phyloP scores from a whole-genome alignment of 768 basidiomycete genomes.

The Termitomyces titanicus region DNA sequence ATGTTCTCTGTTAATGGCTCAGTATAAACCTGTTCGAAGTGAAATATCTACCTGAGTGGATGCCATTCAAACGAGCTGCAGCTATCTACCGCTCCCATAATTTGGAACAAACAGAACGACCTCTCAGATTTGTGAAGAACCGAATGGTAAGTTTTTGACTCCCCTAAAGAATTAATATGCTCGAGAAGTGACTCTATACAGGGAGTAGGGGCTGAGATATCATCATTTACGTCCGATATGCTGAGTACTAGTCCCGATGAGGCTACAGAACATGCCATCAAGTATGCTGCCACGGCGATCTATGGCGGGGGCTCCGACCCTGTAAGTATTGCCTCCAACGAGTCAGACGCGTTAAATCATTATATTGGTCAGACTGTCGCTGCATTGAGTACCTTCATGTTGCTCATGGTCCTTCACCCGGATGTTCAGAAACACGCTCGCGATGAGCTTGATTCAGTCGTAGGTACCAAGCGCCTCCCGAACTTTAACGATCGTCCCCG shows the following conservation, averaged over 20 bases:
- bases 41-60: conserved; percentile 38
- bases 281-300: conserved; percentile 28
- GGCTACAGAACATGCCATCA: conserved; percentile 35
- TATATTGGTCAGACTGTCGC: conserved; percentile 13
- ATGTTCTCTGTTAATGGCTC: not conserved
- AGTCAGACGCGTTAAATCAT: not conserved
- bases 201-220: conserved; percentile 29
- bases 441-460: conserved; percentile 28
- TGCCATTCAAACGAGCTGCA: conserved; percentile 39
- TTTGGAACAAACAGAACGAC: conserved; percentile 28
- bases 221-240: conserved; percentile 40
- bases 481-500: conserved; percentile 22
- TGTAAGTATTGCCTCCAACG: conserved; percentile 17
- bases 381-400: conserved; percentile 25
- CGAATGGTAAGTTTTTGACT: conserved; percentile 6
- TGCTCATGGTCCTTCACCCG: conserved; percentile 27
- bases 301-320: conserved; percentile 34
- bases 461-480: conserved; percentile 27
- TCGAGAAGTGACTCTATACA: conserved; percentile 11
- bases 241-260: conserved; percentile 29
- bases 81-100: conserved; percentile 27
- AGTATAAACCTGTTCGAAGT: conserved; percentile 22
- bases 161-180: conserved; percentile 27
- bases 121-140: conserved; percentile 36
- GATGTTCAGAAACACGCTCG: conserved; percentile 27